Base-by-base conservation (phyloP, 2,329 filamentous ascomycete species). In the Colletotrichum tanaceti region DNA sequence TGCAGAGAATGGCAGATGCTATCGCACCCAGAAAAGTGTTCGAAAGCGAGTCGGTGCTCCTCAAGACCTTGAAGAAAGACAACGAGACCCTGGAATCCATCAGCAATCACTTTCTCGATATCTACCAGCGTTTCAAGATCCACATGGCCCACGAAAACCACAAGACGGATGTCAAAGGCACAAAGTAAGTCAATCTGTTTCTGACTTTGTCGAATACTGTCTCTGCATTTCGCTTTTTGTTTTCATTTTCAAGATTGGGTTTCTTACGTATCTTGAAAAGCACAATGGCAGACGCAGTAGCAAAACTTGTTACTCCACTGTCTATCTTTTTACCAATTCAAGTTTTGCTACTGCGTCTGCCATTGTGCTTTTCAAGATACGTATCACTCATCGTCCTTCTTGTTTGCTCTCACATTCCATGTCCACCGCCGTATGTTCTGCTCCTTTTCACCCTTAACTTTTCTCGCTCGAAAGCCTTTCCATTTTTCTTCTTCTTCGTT, bases 101-200 rank as follows among this genome's bases (percentile, higher is more conserved):
- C 77, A 93, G 92, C 76, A 87, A 83, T 59, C 85, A 90, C 65
- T 94, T 94, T 72, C 83, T 90, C 20, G 89, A 93, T 59, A 88
- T 93, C 35, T 89, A 92, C 71, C 86, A 88, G 65, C 85, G 89
- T 1, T 93, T 92, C 74, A 86, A 88, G 71, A 89, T 94, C 58
- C 91, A 91, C 73, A 93, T 93, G 85, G 92, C 89, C 44, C 91
- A 93, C 63, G 92, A 94, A 75, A 90, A 89, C 53, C 87, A 90
- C 72, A 90, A 90, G 70, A 92, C 90, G 0, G 88, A 93, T 71
- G 73, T 93, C 43, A 90, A 87, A 72, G 88, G 87, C 2, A 88
- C 88, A 0, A 89, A 80, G 80, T 82, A 73, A 53, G 80, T 74
- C 28, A 32, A 32, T 32, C n/a, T 13, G 11, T n/a, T 47, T 50